Evolutionary conservation across 495 filamentous ascomycete species (phyloP), one percentile per base, ranked within the genome.

Genomic region (Chaetomium tenue): DNA sequence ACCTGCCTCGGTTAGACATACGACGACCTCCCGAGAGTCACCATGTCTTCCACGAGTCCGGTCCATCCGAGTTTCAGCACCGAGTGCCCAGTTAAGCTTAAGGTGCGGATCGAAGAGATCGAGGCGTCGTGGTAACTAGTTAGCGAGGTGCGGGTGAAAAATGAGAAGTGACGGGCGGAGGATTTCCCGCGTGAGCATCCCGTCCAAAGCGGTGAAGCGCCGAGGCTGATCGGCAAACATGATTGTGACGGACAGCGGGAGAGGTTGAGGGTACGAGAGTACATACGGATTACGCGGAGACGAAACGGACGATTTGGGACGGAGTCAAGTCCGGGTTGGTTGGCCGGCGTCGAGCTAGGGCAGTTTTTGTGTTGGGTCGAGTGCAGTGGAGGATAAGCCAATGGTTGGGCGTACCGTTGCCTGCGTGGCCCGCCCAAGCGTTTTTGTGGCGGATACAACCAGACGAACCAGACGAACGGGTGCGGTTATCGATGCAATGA

Each of bases 401-500:
- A 48, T 48, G 13, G 57, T 25, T 15, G 44, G 5, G 1, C 18
- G 5, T 23, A n/a, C 46, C 16, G 46, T 25, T 60, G 22, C 25
- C 0, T 39, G 26, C 56, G 26, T 22, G 18, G 46, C 44, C 58
- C 46, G 46, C 26, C n/a, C n/a, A 18, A 50, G 37, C 44, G 44
- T 48, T 60, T 37, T 60, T 50, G 58, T 60, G 58, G 58, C 26
- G 25, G 46, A 22, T 6, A 42, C 12, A 25, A 47, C 28, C 28
- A 30, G 28, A n/a, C n/a, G 33, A 42, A 37, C 57, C 57, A n/a
- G 18, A 37, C 18, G 58, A 39, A 50, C 58, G 58, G 56, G 58
- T 50, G 42, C 26, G 18, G 42, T 60, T 12, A 11, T 37, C 30
- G 3, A 7, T 37, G 9, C 5, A 11, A 6, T 37, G 28, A 6